Base-by-base conservation (phyloP, 352 stramenopile genomes). In the Pythium graminicola region DNA sequence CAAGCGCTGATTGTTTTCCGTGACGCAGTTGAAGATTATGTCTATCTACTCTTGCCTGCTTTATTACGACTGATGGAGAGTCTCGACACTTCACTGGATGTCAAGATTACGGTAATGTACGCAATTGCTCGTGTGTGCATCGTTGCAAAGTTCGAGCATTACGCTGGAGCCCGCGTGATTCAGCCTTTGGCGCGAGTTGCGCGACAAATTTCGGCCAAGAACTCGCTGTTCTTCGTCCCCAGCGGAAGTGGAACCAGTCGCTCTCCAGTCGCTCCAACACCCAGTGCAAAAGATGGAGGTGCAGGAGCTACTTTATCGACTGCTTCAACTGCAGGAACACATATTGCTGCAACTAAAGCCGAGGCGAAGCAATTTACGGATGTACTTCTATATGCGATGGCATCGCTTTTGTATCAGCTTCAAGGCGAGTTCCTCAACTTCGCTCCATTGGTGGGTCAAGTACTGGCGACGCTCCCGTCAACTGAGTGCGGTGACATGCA, bases 31-130 rank as follows among this genome's bases (percentile, higher is more conserved):
- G 80, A 92, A 14, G 91, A 98, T 41, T 96, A 98, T 63, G 78
- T 98, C 10, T 96, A 98, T 65, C 64, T 98, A 54, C 52, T 99
- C 11, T 67, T 98, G 4, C 94, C 96, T 35, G 86, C 89, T 4
- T 69, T 98, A 6, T 72, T 98, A 35, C 93, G 95, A 29, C 68
- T 99, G 8, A 85, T 93, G 57, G 94, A 98, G 56, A 89, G 81
- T 49, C 58, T 97, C 11, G 84, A 97, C 11, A 95, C 83, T 20
- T 63, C 85, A 0, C 59, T 86, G 42, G 69, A 89, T 35, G 84
- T 90, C 17, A 83, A 93, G 51, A 80, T 86, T 24, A 84, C 75
- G 5, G 73, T 73, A 1, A 72, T 89, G 24, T 85, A 90, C 45
- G 74, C 81, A 9, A 57, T 92, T 23, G 76, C 78, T 3, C 70